Percentiles rank a stretch among this genome's conserved stretches.
phyloP scores from a whole-genome alignment of 257 asterid genomes.

The Forsythia suspensa region DNA sequence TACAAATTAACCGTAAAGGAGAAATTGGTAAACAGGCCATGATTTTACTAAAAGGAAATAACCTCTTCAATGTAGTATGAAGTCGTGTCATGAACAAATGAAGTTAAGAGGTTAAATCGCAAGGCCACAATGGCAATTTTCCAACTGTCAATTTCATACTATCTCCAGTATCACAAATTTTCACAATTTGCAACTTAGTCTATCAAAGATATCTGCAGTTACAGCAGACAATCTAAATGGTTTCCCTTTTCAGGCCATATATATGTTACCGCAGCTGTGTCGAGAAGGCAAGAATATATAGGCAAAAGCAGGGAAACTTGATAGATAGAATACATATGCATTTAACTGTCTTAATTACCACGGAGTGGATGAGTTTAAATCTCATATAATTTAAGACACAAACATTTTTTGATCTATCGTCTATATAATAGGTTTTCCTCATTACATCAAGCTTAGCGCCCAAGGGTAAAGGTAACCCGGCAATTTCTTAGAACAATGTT shows the following conservation, averaged over 20 bases:
- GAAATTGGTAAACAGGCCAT: neutral
- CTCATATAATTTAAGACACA: neutral
- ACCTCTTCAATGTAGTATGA: neutral
- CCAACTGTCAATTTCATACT: neutral
- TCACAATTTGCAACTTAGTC: neutral
- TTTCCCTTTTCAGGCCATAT: neutral
- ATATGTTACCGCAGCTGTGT: neutral
- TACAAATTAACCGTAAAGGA: neutral
- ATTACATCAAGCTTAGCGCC: neutral
- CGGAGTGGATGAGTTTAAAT: neutral
- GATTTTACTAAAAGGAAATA: neutral
- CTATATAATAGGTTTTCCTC: neutral
- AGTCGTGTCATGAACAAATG: neutral
- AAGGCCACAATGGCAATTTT: neutral
- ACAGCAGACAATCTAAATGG: neutral
- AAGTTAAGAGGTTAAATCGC: neutral
- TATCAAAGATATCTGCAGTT: neutral
- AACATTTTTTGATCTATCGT: neutral
- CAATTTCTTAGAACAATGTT: neutral
- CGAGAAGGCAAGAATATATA: neutral
- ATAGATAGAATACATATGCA: too few species aligned
- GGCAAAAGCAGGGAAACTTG: neutral
- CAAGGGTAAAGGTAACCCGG: neutral
- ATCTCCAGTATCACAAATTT: neutral
- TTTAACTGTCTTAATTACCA: neutral